Evolutionary conservation across 257 asterid genomes (phyloP).

Genomic region (Catharanthus roseus): DNA sequence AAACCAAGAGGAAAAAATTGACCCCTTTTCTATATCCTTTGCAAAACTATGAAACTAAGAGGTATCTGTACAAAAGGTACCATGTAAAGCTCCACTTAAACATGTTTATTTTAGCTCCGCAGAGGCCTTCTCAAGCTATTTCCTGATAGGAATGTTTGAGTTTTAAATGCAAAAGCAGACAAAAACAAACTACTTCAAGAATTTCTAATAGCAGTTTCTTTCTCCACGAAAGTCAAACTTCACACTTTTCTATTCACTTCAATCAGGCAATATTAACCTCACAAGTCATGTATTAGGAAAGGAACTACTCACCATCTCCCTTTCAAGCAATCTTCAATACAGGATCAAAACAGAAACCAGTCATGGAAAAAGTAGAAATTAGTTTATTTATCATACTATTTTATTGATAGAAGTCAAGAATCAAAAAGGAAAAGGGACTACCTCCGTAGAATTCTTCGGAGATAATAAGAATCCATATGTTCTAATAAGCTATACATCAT

Average conservation of each 20-base stretch:
- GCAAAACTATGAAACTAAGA: background rate
- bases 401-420: constrained; percentile 8
- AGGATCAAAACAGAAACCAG: constrained; percentile 16
- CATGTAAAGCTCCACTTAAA: background rate
- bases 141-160: background rate
- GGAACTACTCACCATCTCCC: constrained; percentile 66
- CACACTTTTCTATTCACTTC: background rate
- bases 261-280: background rate
- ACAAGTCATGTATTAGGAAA: background rate
- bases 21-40: background rate
- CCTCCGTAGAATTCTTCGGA: constrained; percentile 85
- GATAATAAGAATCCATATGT: constrained; percentile 95
- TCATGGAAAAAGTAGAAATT: constrained; percentile 20
- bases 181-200: background rate
- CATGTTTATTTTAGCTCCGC: background rate
- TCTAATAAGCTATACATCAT: constrained; percentile 65
- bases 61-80: background rate
- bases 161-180: background rate
- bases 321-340: constrained; percentile 68
- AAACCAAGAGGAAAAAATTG: background rate
- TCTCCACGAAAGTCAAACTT: background rate
- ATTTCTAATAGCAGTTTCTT: background rate
- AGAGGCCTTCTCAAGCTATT: background rate
- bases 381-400: constrained; percentile 9
- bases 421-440: constrained; percentile 18